These are phyloP conservation scores for Hirschfeldia incana DNA, from an alignment of 345 rosid genomes.

Conservation along the genomic window DNA sequence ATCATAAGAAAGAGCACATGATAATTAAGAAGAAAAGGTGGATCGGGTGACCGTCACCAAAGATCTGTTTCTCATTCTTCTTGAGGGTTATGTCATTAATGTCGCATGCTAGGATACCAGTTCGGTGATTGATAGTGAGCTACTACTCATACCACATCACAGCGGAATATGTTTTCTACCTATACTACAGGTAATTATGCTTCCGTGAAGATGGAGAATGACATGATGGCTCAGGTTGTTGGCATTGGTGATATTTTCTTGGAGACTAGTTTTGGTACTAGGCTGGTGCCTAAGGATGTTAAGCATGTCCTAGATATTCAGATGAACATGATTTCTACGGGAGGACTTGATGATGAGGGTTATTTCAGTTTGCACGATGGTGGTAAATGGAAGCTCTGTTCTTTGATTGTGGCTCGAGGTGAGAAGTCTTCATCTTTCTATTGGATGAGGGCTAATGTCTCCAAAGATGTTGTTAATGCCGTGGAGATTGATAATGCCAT, in stretches of 20 bases:
- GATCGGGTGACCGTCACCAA: too few species aligned
- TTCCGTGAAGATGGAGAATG: not conserved
- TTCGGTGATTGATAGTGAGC: not conserved
- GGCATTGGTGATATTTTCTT: constrained; percentile 14
- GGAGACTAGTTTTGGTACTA: constrained; percentile 6
- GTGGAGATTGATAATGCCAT: too few species aligned
- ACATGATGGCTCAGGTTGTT: not conserved
- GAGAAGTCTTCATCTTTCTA: not conserved
- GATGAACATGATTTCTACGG: not conserved
- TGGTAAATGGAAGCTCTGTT: too few species aligned
- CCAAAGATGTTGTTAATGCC: not conserved
- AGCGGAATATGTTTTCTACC: too few species aligned
- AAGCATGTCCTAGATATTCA: not conserved
- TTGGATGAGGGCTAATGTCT: not conserved
- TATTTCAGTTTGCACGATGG: too few species aligned
- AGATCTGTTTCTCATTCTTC: too few species aligned
- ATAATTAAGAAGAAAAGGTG: too few species aligned
- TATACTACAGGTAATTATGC: too few species aligned
- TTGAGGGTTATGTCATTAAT: too few species aligned
- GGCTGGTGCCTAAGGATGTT: not conserved
- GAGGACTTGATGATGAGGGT: not conserved
- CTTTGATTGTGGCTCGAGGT: too few species aligned
- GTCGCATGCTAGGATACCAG: not conserved
- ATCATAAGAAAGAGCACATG: too few species aligned
- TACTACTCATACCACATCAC: not conserved